Base-by-base conservation (phyloP, 2,329 filamentous ascomycete species). In the Sporothrix mexicana region DNA sequence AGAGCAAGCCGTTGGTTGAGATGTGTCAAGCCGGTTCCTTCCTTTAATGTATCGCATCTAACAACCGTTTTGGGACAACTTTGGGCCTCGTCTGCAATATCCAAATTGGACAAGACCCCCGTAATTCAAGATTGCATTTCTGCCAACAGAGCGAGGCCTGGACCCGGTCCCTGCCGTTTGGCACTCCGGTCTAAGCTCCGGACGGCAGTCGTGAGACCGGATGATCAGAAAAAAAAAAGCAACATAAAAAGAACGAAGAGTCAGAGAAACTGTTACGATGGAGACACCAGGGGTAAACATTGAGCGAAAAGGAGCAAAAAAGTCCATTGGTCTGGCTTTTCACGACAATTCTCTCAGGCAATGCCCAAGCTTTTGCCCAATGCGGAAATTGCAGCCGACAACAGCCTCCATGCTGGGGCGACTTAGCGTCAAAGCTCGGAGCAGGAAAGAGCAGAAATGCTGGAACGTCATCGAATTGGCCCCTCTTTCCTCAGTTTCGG, bases 401-500 rank as follows among this genome's bases (percentile, higher is more conserved):
- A 10, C 2, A 36, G 36, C 3, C 36, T n/a, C n/a, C 15, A 20
- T 45, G 2, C 23, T 64, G 53, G 30, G 20, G 51, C 36, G 10
- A 41, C 10, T n/a, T 70, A 70, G 68, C 68, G 41, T 59, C 12
- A 13, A 20, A 59, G 53, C 41, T 47, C 49, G 61, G 59, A 57
- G 43, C 23, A 43, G 61, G 51, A 67, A 57, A 57, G n/a, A 13
- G 70, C 36, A 55, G 36, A 36, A 45, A 45, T 43, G 25, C 15
- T 30, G 57, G 57, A 53, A 72, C 70, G 70, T 72, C 70, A 72
- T 72, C 41, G 59, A 67, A 23, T 13, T 49, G 45, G 62, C 70
- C 70, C 70, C 70, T 68, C 70, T 49, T 59, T 72, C 51, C 43
- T 36, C 25, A 53, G 13, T 25, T 43, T 41, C 25, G 30, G 57